phyloP scores from a whole-genome alignment of 2,329 filamentous ascomycete species.

The Epichloe sp. region DNA sequence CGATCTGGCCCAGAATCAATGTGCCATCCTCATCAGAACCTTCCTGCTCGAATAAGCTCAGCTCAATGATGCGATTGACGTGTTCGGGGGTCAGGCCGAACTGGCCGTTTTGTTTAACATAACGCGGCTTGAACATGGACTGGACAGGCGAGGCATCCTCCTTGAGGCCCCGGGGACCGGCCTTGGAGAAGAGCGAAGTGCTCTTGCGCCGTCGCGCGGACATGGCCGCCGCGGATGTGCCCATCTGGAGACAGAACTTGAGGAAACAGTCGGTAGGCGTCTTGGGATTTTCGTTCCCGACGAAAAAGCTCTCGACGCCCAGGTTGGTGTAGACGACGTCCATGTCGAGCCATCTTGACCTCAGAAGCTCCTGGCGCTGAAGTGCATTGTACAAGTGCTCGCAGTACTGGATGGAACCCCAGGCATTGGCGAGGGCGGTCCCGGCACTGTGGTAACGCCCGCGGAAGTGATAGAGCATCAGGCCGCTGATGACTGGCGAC shows the following conservation, averaged over 20 bases:
- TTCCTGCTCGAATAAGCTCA: slow-evolving; percentile 4
- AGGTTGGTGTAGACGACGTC: slow-evolving; percentile 19
- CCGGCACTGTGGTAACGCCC: slow-evolving; percentile 18
- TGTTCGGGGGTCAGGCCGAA: not conserved
- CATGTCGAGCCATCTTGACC: slow-evolving; percentile 26
- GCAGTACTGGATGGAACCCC: slow-evolving; percentile 24
- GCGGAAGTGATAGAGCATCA: slow-evolving; percentile 24
- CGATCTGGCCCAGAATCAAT: slow-evolving; percentile 7
- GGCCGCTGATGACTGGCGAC: slow-evolving; percentile 25
- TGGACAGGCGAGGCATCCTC: slow-evolving; percentile 17
- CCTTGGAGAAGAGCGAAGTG: slow-evolving; percentile 10
- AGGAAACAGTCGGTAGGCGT: slow-evolving; percentile 20
- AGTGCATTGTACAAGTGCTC: slow-evolving; percentile 29
- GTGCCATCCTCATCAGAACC: slow-evolving; percentile 9
- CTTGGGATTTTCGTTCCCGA: slow-evolving; percentile 19
- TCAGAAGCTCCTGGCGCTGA: too few relatives aligned
- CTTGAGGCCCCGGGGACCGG: slow-evolving; percentile 16
- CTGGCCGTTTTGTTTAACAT: not conserved
- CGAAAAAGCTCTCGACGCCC: slow-evolving; percentile 20
- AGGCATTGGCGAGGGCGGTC: slow-evolving; percentile 21
- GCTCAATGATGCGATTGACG: not conserved
- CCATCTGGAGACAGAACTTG: slow-evolving; percentile 25
- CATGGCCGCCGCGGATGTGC: slow-evolving; percentile 15
- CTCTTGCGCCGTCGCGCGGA: not conserved
- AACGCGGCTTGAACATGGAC: slow-evolving; percentile 18